Evolutionary conservation across 2,329 filamentous ascomycete species (phyloP).

Genomic region (Pseudomassariella vexata): DNA sequence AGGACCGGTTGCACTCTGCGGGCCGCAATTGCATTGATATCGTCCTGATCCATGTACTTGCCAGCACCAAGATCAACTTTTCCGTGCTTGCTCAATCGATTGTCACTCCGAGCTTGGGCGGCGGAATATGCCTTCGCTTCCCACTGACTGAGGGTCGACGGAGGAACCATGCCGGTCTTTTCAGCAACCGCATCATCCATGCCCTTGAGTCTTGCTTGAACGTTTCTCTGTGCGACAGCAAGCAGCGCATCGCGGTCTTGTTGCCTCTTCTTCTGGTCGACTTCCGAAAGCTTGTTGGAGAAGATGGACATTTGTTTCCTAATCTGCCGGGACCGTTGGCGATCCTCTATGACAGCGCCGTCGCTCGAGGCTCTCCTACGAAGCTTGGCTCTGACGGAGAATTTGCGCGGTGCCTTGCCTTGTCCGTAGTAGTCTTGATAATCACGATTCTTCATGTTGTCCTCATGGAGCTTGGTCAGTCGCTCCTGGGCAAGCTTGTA

Average conservation of each 20-base stretch:
- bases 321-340: constrained; percentile 65
- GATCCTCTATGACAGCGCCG: constrained; percentile 56
- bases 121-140: constrained; percentile 68
- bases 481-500: constrained; percentile 82
- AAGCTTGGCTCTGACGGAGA: constrained; percentile 48
- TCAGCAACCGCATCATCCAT: constrained; percentile 79
- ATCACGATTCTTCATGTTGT: constrained; percentile 55
- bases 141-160: constrained; percentile 68
- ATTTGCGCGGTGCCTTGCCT: constrained; percentile 31
- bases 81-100: constrained; percentile 47
- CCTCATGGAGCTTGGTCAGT: constrained; percentile 71
- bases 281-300: constrained; percentile 58
- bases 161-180: constrained; percentile 68
- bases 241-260: constrained; percentile 71
- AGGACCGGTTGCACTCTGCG: constrained; percentile 75
- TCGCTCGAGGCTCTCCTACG: constrained; percentile 65
- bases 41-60: constrained; percentile 69
- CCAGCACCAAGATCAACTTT: constrained; percentile 72
- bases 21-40: constrained; percentile 74
- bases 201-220: constrained; percentile 68
- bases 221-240: constrained; percentile 77
- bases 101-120: constrained; percentile 59
- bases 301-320: constrained; percentile 75
- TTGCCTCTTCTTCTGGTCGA: constrained; percentile 68
- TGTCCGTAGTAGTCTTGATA: constrained; percentile 73